Evolutionary conservation across 352 stramenopile species (phyloP), one percentile per base, ranked within the genome.

Genomic region (Phytophthora megakarya): DNA sequence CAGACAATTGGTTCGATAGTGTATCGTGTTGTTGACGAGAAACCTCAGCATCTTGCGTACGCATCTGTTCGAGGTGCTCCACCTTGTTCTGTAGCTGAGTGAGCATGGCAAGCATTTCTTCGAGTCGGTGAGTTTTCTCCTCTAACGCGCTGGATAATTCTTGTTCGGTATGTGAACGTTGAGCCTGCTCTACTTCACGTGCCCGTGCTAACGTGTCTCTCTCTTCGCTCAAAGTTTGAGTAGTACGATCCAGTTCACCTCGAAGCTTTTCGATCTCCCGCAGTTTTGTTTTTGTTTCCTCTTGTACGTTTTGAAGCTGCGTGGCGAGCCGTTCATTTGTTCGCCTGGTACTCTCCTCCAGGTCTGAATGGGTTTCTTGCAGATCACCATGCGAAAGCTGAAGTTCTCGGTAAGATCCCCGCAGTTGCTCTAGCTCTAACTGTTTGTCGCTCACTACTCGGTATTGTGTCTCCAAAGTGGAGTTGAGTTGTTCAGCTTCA

Each of bases 101-200:
- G 13, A 89, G 61, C 68, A 89, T 75, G 2, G 75, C 73, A 52
- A 92, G 71, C 81, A 90, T 90, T 42, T 90, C 81, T 21, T 81
- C 70, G 15, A 88, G 74, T 3, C 75, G 71, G 18, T 57, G 55
- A 0, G 67, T 80, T 43, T 88, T 90, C 6, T 88, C 81, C 28
- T 84, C 74, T 9, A 88, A 50, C 9, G 64, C 44, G 1, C 38
- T 50, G 3, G 64, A 59, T 21, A 70, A 50, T 46, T 74, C 64
- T 19, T 67, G 54, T 21, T 83, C 73, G 1, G 42, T 79, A 1
- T 77, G 70, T 18, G 49, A 46, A 37, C 67, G 75, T 32, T 75
- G 72, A 1, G 54, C 45, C 38, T 80, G 65, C 16, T 89, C 79
- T 0, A 25, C 26, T n/a, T 65, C 46, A 19, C 57, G 62, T 11